These are phyloP conservation scores for Suillus subluteus DNA, from an alignment of 768 basidiomycete species.

Conservation along the genomic window DNA sequence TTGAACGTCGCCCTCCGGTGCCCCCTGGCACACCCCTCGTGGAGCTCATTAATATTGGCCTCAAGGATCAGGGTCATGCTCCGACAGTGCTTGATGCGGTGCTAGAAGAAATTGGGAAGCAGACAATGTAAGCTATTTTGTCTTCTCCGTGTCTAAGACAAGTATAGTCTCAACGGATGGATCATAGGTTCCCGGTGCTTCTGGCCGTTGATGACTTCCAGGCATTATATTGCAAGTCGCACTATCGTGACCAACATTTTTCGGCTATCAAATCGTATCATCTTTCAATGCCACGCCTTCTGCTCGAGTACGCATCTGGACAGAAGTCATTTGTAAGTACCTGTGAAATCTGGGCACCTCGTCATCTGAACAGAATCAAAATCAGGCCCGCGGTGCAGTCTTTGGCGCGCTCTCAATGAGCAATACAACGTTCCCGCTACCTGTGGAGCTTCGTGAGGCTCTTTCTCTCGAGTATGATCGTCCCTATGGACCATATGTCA, in stretches of 20 bases:
- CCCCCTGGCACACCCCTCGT: conserved; percentile 52
- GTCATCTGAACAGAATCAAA: background rate
- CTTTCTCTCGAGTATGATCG: conserved; percentile 50
- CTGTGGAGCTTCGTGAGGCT: conserved; percentile 67
- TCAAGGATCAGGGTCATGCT: conserved; percentile 54
- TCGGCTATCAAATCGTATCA: conserved; percentile 72
- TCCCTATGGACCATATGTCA: conserved; percentile 57
- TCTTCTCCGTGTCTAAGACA: background rate
- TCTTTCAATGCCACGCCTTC: conserved; percentile 73
- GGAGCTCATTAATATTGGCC: conserved; percentile 60
- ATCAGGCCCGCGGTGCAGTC: conserved; percentile 69
- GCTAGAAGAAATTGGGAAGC: conserved; percentile 62
- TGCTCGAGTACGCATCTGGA: conserved; percentile 82
- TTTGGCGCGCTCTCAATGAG: conserved; percentile 70
- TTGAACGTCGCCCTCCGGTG: conserved; percentile 51
- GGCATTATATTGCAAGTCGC: conserved; percentile 66
- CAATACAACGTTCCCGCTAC: conserved; percentile 58
- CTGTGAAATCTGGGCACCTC: background rate
- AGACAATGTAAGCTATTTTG: conserved; percentile 55
- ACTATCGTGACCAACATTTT: conserved; percentile 78
- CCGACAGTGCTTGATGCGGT: conserved; percentile 61
- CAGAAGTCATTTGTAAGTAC: conserved; percentile 63
- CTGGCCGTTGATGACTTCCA: conserved; percentile 91
- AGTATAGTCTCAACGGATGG: conserved; percentile 6
- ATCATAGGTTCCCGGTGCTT: conserved; percentile 69